phyloP scores from a whole-genome alignment of 2,329 filamentous ascomycete species.

The Xylariaceae sp. region DNA sequence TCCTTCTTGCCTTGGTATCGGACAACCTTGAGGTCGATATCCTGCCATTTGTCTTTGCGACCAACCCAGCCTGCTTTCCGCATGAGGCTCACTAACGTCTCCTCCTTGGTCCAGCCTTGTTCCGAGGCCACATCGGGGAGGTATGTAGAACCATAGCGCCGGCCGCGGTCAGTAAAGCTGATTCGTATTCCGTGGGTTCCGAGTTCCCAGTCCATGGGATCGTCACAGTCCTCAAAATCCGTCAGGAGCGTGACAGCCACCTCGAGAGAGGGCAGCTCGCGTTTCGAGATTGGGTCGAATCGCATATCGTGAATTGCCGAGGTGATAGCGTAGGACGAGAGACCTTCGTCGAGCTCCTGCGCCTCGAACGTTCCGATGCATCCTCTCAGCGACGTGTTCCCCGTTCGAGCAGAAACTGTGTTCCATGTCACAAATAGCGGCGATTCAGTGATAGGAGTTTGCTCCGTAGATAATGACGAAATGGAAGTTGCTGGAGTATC shows the following conservation, averaged over 20 bases:
- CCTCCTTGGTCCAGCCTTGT: conserved; percentile 94
- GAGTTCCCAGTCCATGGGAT: conserved; percentile 83
- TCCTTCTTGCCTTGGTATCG: conserved; percentile 87
- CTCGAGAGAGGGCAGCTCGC: conserved; percentile 63
- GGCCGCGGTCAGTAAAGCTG: conserved; percentile 75
- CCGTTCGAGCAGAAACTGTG: conserved; percentile 61
- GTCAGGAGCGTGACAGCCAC: conserved; percentile 82
- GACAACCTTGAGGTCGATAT: conserved; percentile 78
- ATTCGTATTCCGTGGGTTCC: conserved; percentile 88
- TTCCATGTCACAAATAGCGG: conserved; percentile 98
- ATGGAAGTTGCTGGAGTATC: conserved; percentile 53
- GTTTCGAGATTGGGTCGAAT: conserved; percentile 60
- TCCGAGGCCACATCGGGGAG: conserved; percentile 89
- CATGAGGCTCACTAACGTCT: conserved; percentile 88
- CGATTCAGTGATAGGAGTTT: conserved; percentile 52
- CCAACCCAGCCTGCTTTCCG: conserved; percentile 93
- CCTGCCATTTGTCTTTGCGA: conserved; percentile 77
- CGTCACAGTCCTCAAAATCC: conserved; percentile 77
- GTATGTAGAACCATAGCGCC: conserved; percentile 84
- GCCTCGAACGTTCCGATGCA: conserved; percentile 96
- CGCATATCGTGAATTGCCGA: conserved; percentile 71
- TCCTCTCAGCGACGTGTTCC: conserved; percentile 76
- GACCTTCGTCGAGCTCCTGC: conserved; percentile 72
- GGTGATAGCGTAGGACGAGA: conserved; percentile 82
- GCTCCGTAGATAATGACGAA: conserved; percentile 46